These are phyloP conservation scores for Syzygium syzygioides DNA, from an alignment of 441 rosid genomes.

Conservation along the genomic window DNA sequence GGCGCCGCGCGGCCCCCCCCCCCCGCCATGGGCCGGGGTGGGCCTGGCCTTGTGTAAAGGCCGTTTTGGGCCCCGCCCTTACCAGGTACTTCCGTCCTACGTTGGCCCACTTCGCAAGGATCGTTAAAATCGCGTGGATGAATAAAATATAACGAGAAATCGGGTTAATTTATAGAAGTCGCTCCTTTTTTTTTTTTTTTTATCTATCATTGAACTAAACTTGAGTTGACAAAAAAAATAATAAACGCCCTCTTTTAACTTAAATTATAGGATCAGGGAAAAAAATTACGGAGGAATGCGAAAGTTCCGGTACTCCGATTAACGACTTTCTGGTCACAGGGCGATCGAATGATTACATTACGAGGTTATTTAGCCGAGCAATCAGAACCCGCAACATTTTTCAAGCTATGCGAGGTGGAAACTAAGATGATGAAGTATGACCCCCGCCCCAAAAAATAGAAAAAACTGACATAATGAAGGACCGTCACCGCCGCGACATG, in stretches of 20 bases:
- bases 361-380: neutral
- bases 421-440: too few species aligned
- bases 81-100: too few species aligned
- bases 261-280: neutral
- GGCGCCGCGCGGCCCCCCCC: too few species aligned
- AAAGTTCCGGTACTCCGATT: neutral
- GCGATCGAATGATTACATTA: fast-evolving
- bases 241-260: neutral
- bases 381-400: neutral
- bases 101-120: too few species aligned
- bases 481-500: neutral
- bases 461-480: neutral
- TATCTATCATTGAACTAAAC: neutral
- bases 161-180: neutral
- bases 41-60: neutral
- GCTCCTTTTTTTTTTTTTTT: too few species aligned
- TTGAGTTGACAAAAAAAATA: neutral
- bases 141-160: neutral
- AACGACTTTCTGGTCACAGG: neutral
- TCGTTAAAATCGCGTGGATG: fast-evolving
- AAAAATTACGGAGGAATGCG: neutral
- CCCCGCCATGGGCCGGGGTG: too few species aligned
- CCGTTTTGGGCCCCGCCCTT: neutral
- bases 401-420: neutral
- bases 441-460: too few species aligned